A percentile compares a stretch with the other conserved stretches of the same genome.
Conservation (phyloP, 208 protist species). For the Borovskyia barvae region DNA sequence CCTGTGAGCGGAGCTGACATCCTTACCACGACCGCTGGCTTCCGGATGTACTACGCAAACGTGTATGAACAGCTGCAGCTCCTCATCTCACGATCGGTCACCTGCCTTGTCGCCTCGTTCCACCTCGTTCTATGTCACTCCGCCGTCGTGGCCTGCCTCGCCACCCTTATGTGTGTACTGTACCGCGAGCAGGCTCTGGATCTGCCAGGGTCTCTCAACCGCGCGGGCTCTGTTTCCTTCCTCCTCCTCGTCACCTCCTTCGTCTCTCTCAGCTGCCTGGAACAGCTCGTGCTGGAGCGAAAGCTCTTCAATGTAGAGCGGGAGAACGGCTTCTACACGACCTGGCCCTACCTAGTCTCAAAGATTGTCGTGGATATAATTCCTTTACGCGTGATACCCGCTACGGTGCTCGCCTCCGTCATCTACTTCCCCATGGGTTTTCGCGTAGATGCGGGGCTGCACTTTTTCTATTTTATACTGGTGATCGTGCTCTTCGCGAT, state of each 20-base stretch:
- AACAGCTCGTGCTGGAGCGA: constrained; percentile 86
- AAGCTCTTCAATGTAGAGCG: constrained; percentile 87
- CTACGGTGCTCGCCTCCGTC: constrained; percentile 77
- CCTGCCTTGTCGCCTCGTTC: constrained; percentile 71
- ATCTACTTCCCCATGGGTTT: constrained; percentile 93
- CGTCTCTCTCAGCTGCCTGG: constrained; percentile 82
- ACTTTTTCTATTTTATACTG: constrained; percentile 89
- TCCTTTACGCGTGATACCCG: constrained; percentile 80
- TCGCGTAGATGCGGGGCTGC: constrained; percentile 65
- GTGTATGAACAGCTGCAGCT: constrained; percentile 81
- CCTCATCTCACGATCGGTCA: constrained; percentile 63
- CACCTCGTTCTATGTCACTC: constrained; percentile 83
- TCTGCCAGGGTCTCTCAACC: constrained; percentile 85
- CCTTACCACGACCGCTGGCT: constrained; percentile 36
- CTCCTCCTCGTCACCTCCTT: constrained; percentile 86
- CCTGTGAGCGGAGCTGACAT: constrained; percentile 30
- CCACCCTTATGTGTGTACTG: constrained; percentile 76
- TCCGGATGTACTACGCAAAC: constrained; percentile 83
- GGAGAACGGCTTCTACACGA: constrained; percentile 87
- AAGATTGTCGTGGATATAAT: constrained; percentile 91
- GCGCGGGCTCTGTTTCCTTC: constrained; percentile 83
- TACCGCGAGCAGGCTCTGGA: constrained; percentile 80
- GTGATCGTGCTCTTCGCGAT: constrained; percentile 85
- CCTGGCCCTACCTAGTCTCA: constrained; percentile 85
- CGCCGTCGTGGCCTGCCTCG: constrained; percentile 69